phyloP scores from a whole-genome alignment of 2,329 filamentous ascomycete species.

The Coniochaeta sp. region DNA sequence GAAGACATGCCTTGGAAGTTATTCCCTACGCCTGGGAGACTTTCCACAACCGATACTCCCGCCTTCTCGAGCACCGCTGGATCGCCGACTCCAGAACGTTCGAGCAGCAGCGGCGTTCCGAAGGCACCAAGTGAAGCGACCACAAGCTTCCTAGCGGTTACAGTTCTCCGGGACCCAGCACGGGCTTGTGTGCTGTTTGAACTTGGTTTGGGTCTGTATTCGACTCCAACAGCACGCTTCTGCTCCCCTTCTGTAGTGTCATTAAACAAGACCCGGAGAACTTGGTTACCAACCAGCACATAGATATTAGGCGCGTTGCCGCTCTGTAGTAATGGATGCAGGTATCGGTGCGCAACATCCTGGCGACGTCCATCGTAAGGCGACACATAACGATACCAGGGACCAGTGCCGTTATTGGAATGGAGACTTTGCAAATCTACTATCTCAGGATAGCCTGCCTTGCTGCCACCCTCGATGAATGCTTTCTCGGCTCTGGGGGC shows the following conservation, averaged over 20 bases:
- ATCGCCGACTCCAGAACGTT: constrained; percentile 42
- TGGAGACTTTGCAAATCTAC: constrained; percentile 46
- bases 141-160: constrained; percentile 42
- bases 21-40: constrained; percentile 44
- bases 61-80: constrained; percentile 36
- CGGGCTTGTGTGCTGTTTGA: constrained; percentile 20
- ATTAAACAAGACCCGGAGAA: constrained; percentile 40
- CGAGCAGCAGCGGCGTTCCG: constrained; percentile 36
- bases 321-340: constrained; percentile 43
- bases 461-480: constrained; percentile 39
- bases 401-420: constrained; percentile 22
- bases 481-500: constrained; percentile 32
- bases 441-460: constrained; percentile 43
- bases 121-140: constrained; percentile 29
- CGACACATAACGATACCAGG: constrained; percentile 40
- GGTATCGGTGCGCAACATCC: constrained; percentile 47
- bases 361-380: constrained; percentile 44
- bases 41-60: constrained; percentile 35
- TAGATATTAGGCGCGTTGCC: constrained; percentile 44
- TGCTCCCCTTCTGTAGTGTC: constrained; percentile 22
- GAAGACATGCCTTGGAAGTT: constrained; percentile 34
- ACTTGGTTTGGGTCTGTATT: constrained; percentile 35
- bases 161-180: constrained; percentile 14
- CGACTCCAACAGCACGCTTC: constrained; percentile 38
- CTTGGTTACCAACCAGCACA: constrained; percentile 44